Evolutionary conservation across 2,329 filamentous ascomycete species (phyloP).

Genomic region (Fusarium newnesense): DNA sequence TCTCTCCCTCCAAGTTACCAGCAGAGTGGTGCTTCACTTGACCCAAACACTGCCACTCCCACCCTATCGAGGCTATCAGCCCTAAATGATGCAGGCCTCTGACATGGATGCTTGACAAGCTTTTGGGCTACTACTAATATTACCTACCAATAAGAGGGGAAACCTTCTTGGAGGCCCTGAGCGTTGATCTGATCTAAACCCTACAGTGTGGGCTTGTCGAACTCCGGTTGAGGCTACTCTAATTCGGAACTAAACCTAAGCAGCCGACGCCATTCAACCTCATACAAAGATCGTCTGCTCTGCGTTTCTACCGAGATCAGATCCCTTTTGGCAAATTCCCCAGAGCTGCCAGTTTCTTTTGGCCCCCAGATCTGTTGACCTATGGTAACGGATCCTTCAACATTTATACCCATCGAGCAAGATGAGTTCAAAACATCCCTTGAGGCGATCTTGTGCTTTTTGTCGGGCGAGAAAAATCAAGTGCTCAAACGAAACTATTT

Average conservation of each 20-base stretch:
- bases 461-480: conserved; percentile 53
- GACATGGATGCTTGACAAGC: conserved; percentile 23
- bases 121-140: conserved; percentile 32
- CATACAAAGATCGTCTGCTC: conserved; percentile 25
- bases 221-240: conserved; percentile 27
- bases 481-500: conserved; percentile 52
- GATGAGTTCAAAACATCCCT: conserved; percentile 48
- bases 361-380: background rate
- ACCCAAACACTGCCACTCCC: conserved; percentile 29
- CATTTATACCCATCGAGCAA: conserved; percentile 10
- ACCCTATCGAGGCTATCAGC: conserved; percentile 30
- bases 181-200: conserved; percentile 10
- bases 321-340: background rate
- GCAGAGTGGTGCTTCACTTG: conserved; percentile 25
- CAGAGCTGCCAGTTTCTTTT: background rate
- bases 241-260: conserved; percentile 23
- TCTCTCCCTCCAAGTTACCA: conserved; percentile 29
- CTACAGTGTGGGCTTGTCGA: conserved; percentile 38
- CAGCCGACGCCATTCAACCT: conserved; percentile 28
- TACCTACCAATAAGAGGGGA: conserved; percentile 31
- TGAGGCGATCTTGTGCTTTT: conserved; percentile 50
- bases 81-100: conserved; percentile 36
- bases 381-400: conserved; percentile 12
- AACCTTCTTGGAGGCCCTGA: conserved; percentile 4
- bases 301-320: conserved; percentile 3